These are phyloP conservation scores for Penicillium sp. DNA, from an alignment of 2,329 filamentous ascomycete species.

Conservation along the genomic window DNA sequence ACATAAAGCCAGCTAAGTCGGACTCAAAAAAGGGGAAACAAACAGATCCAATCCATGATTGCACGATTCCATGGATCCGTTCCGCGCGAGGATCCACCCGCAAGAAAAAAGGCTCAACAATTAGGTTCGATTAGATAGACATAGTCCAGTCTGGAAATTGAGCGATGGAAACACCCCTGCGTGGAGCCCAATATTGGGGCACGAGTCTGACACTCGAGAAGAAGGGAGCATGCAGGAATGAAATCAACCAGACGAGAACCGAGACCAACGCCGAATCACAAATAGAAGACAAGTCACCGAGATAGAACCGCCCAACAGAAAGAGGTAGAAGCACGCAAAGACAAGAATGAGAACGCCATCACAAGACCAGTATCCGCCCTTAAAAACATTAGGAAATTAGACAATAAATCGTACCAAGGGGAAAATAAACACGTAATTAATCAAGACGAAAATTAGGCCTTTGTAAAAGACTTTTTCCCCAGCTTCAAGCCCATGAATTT, in stretches of 20 bases:
- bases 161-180: background rate
- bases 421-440: background rate
- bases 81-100: background rate
- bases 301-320: too few relatives aligned
- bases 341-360: background rate
- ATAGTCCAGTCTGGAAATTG: conserved; percentile 7
- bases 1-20: background rate
- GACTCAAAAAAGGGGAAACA: background rate
- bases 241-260: too few relatives aligned
- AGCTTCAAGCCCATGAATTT: conserved; percentile 27
- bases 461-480: conserved; percentile 22
- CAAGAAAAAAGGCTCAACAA: background rate
- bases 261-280: too few relatives aligned
- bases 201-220: too few relatives aligned
- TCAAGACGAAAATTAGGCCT: conserved; percentile 8
- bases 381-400: conserved; percentile 2
- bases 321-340: too few relatives aligned
- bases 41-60: too few relatives aligned
- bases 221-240: too few relatives aligned
- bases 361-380: background rate
- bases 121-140: conserved; percentile 1
- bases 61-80: background rate
- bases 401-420: background rate
- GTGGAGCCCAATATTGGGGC: background rate
- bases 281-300: background rate